These are phyloP conservation scores for Phoma sp. DNA, from an alignment of 2,329 filamentous ascomycete genomes.

Conservation along the genomic window DNA sequence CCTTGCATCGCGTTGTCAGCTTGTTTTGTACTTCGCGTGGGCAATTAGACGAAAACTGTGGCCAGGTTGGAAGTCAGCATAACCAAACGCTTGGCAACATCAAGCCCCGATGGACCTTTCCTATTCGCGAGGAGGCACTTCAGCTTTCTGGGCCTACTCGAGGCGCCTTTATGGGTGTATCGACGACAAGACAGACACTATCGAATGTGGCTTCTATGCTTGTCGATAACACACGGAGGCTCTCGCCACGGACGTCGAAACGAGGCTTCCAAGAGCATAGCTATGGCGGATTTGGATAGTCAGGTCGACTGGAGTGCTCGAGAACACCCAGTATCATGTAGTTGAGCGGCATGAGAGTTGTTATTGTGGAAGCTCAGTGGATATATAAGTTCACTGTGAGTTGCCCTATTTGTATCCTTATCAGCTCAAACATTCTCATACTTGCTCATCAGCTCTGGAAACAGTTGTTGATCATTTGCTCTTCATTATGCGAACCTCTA, in stretches of 20 bases:
- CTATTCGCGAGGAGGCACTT: neutral
- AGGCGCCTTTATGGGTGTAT: slow-evolving; percentile 1
- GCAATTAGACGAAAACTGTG: neutral
- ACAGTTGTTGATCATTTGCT: neutral
- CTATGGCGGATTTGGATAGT: slow-evolving; percentile 6
- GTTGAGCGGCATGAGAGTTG: neutral
- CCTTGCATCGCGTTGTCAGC: neutral
- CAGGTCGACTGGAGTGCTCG: slow-evolving; percentile 7
- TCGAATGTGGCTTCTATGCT: slow-evolving; percentile 15
- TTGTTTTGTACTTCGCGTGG: neutral
- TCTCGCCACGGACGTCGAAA: neutral
- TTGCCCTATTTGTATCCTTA: neutral
- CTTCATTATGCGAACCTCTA: slow-evolving; percentile 22
- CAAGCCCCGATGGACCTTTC: neutral
- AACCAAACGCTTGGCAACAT: neutral
- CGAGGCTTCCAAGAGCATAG: slow-evolving; percentile 6
- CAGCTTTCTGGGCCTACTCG: neutral
- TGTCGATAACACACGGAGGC: slow-evolving; percentile 1
- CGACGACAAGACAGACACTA: slow-evolving; percentile 9
- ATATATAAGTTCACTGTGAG: slow-evolving; percentile 18
- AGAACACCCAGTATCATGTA: slow-evolving; percentile 2
- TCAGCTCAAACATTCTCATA: slow-evolving; percentile 19
- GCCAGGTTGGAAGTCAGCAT: neutral
- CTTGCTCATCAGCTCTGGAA: slow-evolving; percentile 7
- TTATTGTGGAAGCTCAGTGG: neutral